Conservation (phyloP, 2,329 filamentous ascomycete species). For the Alternaria viburni region DNA sequence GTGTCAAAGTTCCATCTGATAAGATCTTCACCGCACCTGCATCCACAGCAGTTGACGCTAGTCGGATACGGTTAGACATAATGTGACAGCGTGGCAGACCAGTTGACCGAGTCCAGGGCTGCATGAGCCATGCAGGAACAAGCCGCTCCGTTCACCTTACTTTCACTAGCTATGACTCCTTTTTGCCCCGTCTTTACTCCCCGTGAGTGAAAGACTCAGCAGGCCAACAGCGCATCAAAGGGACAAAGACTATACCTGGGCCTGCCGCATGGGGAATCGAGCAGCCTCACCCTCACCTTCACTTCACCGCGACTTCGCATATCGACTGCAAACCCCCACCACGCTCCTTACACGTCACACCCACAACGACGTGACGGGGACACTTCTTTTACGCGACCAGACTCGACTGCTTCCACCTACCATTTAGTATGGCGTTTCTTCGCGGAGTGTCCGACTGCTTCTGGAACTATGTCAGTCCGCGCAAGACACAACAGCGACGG, state of each 20-base stretch:
- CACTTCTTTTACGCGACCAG: neutral
- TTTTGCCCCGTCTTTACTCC: conserved; percentile 19
- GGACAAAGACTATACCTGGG: conserved; percentile 18
- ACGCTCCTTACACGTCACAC: neutral
- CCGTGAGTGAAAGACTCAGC: conserved; percentile 5
- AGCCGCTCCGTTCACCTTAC: conserved; percentile 5
- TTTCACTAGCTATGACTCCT: conserved; percentile 27
- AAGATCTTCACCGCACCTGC: conserved; percentile 24
- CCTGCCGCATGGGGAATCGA: conserved; percentile 9
- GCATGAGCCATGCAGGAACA: conserved; percentile 11
- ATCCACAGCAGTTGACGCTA: neutral
- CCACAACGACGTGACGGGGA: neutral
- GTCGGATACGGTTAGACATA: neutral
- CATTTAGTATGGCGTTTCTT: conserved; percentile 38
- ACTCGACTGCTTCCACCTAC: neutral
- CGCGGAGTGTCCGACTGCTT: conserved; percentile 45
- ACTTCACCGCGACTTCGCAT: conserved; percentile 22
- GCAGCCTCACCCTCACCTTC: conserved; percentile 24
- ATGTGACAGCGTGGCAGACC: conserved; percentile 17
- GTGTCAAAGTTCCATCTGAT: conserved; percentile 32
- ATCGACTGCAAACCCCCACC: neutral
- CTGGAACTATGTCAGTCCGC: conserved; percentile 53
- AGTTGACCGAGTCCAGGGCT: conserved; percentile 11
- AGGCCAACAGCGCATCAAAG: conserved; percentile 5
- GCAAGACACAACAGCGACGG: conserved; percentile 46